Conservation (phyloP, 257 asterid genomes). For the Oldenlandia corymbosa region DNA sequence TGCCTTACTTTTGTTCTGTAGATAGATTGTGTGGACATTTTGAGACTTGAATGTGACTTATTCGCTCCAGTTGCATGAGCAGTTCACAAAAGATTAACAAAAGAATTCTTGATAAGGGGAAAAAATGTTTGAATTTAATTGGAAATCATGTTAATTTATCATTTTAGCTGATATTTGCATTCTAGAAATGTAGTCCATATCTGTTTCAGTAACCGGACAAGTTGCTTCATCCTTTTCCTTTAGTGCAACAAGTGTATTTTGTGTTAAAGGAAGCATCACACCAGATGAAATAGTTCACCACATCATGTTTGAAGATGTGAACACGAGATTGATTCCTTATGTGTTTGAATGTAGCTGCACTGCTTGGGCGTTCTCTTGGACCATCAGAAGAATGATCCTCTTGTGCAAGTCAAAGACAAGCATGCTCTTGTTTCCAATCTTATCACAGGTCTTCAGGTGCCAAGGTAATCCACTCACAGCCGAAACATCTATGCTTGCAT, state of each 20-base stretch:
- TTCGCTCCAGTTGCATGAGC: not conserved
- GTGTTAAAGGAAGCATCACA: not conserved
- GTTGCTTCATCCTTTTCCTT: not conserved
- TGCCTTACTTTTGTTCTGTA: too few species aligned
- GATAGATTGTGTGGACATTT: not conserved
- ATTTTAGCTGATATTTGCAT: not conserved
- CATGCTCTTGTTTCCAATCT: constrained; percentile 70
- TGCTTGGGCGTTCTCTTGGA: constrained; percentile 86
- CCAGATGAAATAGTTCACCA: not conserved
- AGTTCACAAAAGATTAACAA: not conserved
- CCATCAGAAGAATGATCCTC: constrained; percentile 42
- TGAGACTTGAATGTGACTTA: not conserved
- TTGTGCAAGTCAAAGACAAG: constrained; percentile 46
- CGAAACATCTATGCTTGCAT: constrained; percentile 12
- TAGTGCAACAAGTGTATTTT: not conserved
- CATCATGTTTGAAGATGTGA: not conserved
- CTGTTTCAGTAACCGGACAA: not conserved
- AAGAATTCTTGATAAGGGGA: too few species aligned
- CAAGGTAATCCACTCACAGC: constrained; percentile 42
- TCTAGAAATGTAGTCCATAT: not conserved
- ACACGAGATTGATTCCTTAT: not conserved
- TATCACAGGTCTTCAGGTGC: constrained; percentile 76
- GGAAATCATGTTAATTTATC: too few species aligned
- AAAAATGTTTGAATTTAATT: too few species aligned
- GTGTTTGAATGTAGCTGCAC: constrained; percentile 59